Percentiles rank a stretch among this genome's conserved stretches.
Evolutionary conservation across 208 protist genomes (phyloP).

Genomic region (Blastocrithidia nonstop): DNA sequence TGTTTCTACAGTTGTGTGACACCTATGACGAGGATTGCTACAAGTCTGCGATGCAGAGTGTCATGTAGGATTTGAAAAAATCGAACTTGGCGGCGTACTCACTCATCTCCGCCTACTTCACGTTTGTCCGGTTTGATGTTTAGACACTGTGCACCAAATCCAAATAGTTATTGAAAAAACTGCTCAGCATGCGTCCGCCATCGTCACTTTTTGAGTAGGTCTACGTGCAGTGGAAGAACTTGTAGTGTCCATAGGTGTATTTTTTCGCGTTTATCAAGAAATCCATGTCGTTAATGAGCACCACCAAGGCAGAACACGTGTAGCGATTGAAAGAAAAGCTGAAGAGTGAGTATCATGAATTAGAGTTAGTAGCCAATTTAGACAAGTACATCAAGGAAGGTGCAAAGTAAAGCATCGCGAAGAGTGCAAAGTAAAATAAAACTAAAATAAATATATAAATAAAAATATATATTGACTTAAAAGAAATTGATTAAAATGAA

Average conservation of each 20-base stretch:
- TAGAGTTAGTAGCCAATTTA: slow-evolving; percentile 1
- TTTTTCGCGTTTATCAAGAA: slow-evolving; percentile 35
- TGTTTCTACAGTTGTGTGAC: slow-evolving; percentile 41
- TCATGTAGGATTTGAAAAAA: slow-evolving; percentile 11
- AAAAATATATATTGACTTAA: background rate
- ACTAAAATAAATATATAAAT: too few relatives aligned
- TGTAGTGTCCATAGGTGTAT: slow-evolving; percentile 27
- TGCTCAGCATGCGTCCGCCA: slow-evolving; percentile 18
- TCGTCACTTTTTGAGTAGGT: slow-evolving; percentile 48
- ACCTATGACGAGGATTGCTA: slow-evolving; percentile 13
- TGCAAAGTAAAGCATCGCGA: too few relatives aligned
- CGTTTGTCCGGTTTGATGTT: slow-evolving; percentile 68
- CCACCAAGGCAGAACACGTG: slow-evolving; percentile 7
- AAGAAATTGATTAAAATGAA: too few relatives aligned
- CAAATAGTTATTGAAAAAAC: slow-evolving; percentile 49
- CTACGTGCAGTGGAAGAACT: slow-evolving; percentile 44
- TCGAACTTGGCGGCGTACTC: slow-evolving; percentile 8
- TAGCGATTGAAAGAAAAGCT: background rate
- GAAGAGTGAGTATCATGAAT: slow-evolving; percentile 1
- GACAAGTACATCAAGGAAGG: slow-evolving; percentile 5
- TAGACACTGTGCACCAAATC: slow-evolving; percentile 32
- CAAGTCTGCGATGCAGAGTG: slow-evolving; percentile 10
- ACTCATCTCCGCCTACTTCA: slow-evolving; percentile 61
- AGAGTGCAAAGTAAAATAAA: background rate
- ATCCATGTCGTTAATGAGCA: slow-evolving; percentile 13